These are phyloP conservation scores for Globisporangium emineosum DNA, from an alignment of 352 stramenopile species.

Conservation along the genomic window DNA sequence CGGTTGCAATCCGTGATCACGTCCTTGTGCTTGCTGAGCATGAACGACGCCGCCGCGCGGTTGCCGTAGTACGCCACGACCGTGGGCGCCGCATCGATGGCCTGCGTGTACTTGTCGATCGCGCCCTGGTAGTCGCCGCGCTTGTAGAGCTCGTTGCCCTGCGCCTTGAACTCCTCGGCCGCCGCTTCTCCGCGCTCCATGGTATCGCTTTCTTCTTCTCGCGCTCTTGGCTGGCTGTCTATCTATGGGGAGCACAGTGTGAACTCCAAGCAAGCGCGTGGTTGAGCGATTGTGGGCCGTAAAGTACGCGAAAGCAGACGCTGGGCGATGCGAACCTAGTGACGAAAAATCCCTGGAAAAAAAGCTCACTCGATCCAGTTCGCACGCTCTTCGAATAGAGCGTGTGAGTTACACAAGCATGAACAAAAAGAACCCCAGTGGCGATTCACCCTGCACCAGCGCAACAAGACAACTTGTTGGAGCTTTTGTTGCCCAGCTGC, in stretches of 20 bases:
- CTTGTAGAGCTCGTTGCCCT: conserved; percentile 92
- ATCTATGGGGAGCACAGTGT: conserved; percentile 10
- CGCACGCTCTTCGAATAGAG: background rate
- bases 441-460: background rate
- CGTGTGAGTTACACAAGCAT: background rate
- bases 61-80: conserved; percentile 89
- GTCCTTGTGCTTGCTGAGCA: conserved; percentile 88
- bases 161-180: conserved; percentile 78
- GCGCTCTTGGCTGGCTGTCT: conserved; percentile 9
- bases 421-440: too few species aligned
- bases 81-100: conserved; percentile 84
- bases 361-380: conserved; percentile 1
- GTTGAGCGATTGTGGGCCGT: background rate
- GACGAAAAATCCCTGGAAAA: conserved; percentile 1
- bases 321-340: background rate
- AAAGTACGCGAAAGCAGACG: conserved; percentile 1
- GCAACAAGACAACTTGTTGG: background rate
- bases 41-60: conserved; percentile 88
- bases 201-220: conserved; percentile 6
- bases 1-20: conserved; percentile 89
- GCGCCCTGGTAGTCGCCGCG: conserved; percentile 87
- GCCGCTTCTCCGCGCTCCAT: conserved; percentile 32
- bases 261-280: conserved; percentile 7
- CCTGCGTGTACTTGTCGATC: conserved; percentile 89
- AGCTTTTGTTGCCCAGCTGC: background rate